These are phyloP conservation scores for Phyllosticta citrichinensis DNA, from an alignment of 2,329 filamentous ascomycete genomes.

Conservation along the genomic window DNA sequence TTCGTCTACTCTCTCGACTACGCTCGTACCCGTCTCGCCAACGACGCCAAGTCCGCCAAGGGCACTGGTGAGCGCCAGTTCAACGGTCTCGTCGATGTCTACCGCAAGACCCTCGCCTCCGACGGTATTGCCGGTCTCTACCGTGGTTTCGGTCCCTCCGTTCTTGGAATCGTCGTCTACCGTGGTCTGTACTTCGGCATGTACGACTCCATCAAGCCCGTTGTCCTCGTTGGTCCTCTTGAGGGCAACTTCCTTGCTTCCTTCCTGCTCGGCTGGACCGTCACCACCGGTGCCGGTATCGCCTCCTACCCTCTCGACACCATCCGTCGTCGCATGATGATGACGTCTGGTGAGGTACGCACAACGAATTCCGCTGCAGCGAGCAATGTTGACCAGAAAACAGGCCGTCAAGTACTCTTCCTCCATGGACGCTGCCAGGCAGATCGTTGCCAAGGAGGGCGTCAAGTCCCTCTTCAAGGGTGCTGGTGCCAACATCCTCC, in stretches of 20 bases:
- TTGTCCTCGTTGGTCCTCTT: slow-evolving; percentile 82
- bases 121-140: slow-evolving; percentile 99
- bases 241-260: slow-evolving; percentile 99
- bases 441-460: slow-evolving; percentile 95
- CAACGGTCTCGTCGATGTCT: slow-evolving; percentile 99
- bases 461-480: slow-evolving; percentile 99
- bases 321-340: slow-evolving; percentile 99
- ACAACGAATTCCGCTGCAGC: slow-evolving; percentile 5
- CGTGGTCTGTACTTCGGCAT: slow-evolving; percentile 99
- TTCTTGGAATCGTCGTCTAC: slow-evolving; percentile 99
- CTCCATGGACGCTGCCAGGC: slow-evolving; percentile 86
- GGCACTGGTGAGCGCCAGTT: slow-evolving; percentile 96
- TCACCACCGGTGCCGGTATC: slow-evolving; percentile 99
- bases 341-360: slow-evolving; percentile 72
- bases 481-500: slow-evolving; percentile 99
- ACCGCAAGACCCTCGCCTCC: slow-evolving; percentile 98
- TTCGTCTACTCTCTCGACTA: slow-evolving; percentile 99
- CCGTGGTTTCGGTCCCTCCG: slow-evolving; percentile 99
- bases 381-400: slow-evolving; percentile 13
- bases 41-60: slow-evolving; percentile 99
- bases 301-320: slow-evolving; percentile 99
- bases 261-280: slow-evolving; percentile 95
- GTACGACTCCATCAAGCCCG: slow-evolving; percentile 99
- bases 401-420: slow-evolving; percentile 99
- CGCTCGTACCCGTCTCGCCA: slow-evolving; percentile 99